phyloP scores from a whole-genome alignment of 1,284 basidiomycete species.

The Tilletiopsis washingtonensis region DNA sequence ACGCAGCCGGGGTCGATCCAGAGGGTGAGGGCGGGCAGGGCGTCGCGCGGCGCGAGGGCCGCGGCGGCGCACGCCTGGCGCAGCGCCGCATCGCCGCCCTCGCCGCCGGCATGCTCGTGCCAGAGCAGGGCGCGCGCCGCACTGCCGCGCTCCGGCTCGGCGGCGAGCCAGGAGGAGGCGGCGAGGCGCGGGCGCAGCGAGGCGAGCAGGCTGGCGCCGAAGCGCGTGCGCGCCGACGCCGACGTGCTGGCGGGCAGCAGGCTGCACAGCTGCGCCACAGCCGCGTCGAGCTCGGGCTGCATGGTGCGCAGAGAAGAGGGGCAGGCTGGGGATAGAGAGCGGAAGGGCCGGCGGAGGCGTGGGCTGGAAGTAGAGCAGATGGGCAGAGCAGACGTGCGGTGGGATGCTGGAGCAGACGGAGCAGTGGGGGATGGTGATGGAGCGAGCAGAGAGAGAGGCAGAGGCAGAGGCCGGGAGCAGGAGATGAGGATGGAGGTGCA shows the following conservation, averaged over 20 bases:
- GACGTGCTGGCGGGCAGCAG: too few relatives aligned
- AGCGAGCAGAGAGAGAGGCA: too few relatives aligned
- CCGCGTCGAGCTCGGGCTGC: not conserved
- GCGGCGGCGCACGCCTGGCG: conserved; percentile 15
- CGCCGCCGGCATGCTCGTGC: conserved; percentile 26
- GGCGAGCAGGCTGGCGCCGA: not conserved
- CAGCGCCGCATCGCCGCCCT: conserved; percentile 21
- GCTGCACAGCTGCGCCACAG: not conserved
- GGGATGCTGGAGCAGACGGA: too few relatives aligned
- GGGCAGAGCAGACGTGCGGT: too few relatives aligned
- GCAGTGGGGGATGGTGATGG: too few relatives aligned
- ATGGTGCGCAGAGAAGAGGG: not conserved
- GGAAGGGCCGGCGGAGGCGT: too few relatives aligned
- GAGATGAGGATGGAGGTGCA: too few relatives aligned
- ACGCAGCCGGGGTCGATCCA: conserved; percentile 41
- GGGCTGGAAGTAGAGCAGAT: too few relatives aligned
- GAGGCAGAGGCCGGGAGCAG: too few relatives aligned
- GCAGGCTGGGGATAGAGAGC: too few relatives aligned
- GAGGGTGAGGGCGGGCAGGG: conserved; percentile 21
- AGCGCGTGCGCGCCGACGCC: not conserved
- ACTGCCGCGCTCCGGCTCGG: conserved; percentile 21
- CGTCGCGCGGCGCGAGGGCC: conserved; percentile 4
- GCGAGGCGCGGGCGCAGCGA: not conserved
- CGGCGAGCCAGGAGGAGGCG: not conserved
- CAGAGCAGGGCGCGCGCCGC: conserved; percentile 21